Percentiles rank a stretch among this genome's conserved stretches.
Conservation (phyloP, 306 rosid genomes). For the Sechiopsis laciniata region DNA sequence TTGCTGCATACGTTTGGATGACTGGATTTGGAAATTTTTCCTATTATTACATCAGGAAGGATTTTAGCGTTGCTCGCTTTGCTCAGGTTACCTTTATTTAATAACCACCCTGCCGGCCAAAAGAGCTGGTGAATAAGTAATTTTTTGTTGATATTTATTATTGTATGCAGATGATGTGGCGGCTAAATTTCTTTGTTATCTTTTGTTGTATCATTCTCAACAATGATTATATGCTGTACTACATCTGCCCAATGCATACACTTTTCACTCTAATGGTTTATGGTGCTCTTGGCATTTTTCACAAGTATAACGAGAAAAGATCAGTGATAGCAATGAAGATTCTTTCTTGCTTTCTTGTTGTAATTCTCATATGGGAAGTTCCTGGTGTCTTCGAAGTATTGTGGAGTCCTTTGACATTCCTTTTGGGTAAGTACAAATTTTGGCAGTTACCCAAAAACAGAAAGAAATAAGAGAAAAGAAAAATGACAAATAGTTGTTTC, state of each 20-base stretch:
- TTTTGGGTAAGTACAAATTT: conserved; percentile 50
- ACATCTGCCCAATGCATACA: conserved; percentile 99
- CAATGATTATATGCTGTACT: conserved; percentile 91
- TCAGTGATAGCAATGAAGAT: conserved; percentile 77
- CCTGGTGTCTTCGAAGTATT: conserved; percentile 77
- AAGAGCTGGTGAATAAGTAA: background rate
- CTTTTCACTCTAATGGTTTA: conserved; percentile 96
- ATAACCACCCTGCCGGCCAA: background rate
- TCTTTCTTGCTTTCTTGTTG: conserved; percentile 81
- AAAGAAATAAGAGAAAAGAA: background rate
- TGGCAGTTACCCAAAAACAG: background rate
- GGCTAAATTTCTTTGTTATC: conserved; percentile 79
- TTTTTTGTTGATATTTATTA: background rate
- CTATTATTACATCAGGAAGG: conserved; percentile 85
- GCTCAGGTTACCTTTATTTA: conserved; percentile 54
- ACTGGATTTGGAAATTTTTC: conserved; percentile 99
- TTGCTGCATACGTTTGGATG: conserved; percentile 99
- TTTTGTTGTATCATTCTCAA: conserved; percentile 90
- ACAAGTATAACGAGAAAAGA: conserved; percentile 73
- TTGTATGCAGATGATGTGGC: conserved; percentile 91
- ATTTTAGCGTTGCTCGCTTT: conserved; percentile 89
- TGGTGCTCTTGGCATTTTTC: conserved; percentile 86
- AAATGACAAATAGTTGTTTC: background rate
- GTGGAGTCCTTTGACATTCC: conserved; percentile 69
- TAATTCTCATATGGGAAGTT: conserved; percentile 87